A percentile compares a stretch with the other conserved stretches of the same genome.
Conservation (phyloP, 768 basidiomycete genomes). For the Naganishia onofrii region DNA sequence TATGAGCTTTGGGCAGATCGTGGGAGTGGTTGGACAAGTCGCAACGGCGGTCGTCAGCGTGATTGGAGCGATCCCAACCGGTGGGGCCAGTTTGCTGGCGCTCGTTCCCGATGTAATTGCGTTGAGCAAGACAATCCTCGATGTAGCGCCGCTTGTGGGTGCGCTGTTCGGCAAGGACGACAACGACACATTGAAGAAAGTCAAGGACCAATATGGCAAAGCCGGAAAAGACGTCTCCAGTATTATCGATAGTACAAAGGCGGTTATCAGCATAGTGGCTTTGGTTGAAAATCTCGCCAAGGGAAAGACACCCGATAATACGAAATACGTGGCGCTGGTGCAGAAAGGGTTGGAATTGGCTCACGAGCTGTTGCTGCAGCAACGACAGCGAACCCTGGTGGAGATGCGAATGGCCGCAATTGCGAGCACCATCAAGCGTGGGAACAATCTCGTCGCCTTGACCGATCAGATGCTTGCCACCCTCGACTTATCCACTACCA, state of each 20-base stretch:
- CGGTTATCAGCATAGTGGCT: not conserved
- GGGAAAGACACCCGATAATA: slow-evolving; percentile 5
- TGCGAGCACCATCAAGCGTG: not conserved
- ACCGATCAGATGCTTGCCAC: not conserved
- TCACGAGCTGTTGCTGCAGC: not conserved
- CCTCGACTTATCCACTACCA: not conserved
- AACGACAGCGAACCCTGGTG: not conserved
- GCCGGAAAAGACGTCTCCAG: not conserved
- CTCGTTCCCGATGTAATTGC: not conserved
- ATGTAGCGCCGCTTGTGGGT: not conserved
- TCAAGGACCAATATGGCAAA: not conserved
- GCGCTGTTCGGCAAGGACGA: not conserved
- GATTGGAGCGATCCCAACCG: not conserved
- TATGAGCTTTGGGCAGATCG: not conserved
- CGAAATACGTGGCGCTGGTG: not conserved
- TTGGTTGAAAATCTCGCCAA: not conserved
- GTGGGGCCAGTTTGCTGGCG: slow-evolving; percentile 2
- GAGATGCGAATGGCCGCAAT: not conserved
- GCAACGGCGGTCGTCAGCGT: not conserved
- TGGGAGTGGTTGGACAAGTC: not conserved
- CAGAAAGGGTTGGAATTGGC: not conserved
- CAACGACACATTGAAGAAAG: not conserved
- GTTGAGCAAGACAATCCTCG: not conserved
- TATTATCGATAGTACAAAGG: not conserved
- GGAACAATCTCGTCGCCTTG: not conserved